Percentiles rank a stretch among this genome's conserved stretches.
phyloP scores from a whole-genome alignment of 306 rosid genomes.

The Amphicarpaea edgeworthii region DNA sequence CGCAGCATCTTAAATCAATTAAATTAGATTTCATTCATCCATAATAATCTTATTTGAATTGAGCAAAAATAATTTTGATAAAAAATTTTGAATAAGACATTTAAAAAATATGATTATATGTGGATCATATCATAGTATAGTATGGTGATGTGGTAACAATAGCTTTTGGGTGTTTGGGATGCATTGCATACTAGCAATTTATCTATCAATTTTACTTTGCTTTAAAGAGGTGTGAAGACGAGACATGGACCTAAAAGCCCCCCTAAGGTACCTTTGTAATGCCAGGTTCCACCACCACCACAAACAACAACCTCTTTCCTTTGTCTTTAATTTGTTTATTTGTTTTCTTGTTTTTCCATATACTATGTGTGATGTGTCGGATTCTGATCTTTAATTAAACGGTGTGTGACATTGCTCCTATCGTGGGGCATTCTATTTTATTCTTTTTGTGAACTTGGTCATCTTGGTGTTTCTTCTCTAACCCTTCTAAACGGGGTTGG shows the following conservation, averaged over 20 bases:
- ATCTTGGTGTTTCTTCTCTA: conserved; percentile 44
- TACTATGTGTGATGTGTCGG: not conserved
- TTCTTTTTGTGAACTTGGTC: conserved; percentile 48
- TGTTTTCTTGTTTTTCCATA: conserved; percentile 15
- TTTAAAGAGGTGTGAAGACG: conserved; percentile 61
- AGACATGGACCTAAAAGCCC: conserved; percentile 57
- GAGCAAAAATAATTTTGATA: too few relatives aligned
- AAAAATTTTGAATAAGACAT: too few relatives aligned
- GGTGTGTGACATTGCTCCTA: conserved; percentile 38
- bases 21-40: too few relatives aligned
- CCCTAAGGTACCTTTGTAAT: conserved; percentile 22
- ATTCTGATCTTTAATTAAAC: conserved; percentile 21
- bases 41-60: too few relatives aligned
- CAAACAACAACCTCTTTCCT: conserved; percentile 20
- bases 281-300: conserved; percentile 40
- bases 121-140: too few relatives aligned
- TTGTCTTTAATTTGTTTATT: conserved; percentile 10
- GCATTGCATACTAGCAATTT: conserved; percentile 36
- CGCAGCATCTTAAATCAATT: too few relatives aligned
- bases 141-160: too few relatives aligned
- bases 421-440: conserved; percentile 32
- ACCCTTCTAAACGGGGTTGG: conserved; percentile 27
- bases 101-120: too few relatives aligned
- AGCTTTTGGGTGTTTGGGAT: conserved; percentile 32
- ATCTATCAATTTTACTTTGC: conserved; percentile 50